Conservation (phyloP, 2,329 filamentous ascomycete genomes). For the Fusarium mangiferae region DNA sequence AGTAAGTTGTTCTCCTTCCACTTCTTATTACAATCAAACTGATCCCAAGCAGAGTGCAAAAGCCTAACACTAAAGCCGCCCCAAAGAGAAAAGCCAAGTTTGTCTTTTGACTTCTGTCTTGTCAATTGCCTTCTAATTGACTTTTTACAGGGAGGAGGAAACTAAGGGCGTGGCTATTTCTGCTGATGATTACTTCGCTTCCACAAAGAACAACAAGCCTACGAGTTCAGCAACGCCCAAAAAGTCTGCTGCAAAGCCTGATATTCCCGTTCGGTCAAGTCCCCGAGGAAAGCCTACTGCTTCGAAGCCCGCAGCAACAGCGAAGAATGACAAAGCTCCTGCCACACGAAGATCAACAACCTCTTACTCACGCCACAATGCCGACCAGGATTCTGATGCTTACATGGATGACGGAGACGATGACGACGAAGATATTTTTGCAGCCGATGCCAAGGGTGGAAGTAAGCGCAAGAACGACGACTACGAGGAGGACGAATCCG, state of each 20-base stretch:
- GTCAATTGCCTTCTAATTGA: background rate
- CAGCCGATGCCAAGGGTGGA: conserved; percentile 73
- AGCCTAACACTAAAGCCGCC: conserved; percentile 58
- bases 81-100: conserved; percentile 67
- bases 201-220: conserved; percentile 55
- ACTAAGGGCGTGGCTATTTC: conserved; percentile 63
- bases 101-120: conserved; percentile 32
- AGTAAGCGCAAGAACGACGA: conserved; percentile 78
- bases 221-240: conserved; percentile 52
- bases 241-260: conserved; percentile 54
- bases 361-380: conserved; percentile 53
- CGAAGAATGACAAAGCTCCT: conserved; percentile 45
- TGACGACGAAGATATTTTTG: conserved; percentile 85
- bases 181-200: conserved; percentile 68
- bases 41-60: conserved; percentile 57
- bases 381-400: conserved; percentile 64
- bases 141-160: conserved; percentile 50
- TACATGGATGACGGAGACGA: conserved; percentile 75
- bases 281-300: conserved; percentile 58
- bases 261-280: conserved; percentile 62
- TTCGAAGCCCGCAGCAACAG: conserved; percentile 43
- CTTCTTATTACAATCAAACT: conserved; percentile 15
- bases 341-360: conserved; percentile 56
- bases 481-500: conserved; percentile 78
- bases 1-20: conserved; percentile 54